Percentiles rank a stretch among this genome's conserved stretches.
phyloP scores from a whole-genome alignment of 192 early-diverging fungal species.

The Obelidium mucronatum region DNA sequence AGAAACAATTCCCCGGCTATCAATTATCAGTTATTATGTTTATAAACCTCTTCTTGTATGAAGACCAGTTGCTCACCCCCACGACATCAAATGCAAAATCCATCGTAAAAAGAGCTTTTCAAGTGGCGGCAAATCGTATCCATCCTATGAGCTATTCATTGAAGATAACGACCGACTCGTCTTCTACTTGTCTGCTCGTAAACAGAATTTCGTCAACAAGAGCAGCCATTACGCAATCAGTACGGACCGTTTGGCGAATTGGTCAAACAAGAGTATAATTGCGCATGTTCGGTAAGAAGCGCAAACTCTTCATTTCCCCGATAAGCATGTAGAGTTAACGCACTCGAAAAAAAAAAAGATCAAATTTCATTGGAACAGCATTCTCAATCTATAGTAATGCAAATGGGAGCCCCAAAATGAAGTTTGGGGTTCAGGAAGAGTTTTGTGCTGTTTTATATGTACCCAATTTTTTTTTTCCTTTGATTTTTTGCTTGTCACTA shows the following conservation, averaged over 20 bases:
- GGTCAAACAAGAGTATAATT: constrained; percentile 39
- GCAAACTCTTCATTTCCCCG: neutral
- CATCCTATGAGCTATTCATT: constrained; percentile 73
- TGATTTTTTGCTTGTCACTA: neutral
- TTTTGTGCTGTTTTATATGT: constrained; percentile 82
- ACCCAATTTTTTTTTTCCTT: constrained; percentile 25
- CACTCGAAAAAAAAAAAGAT: no score
- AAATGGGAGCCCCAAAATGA: constrained; percentile 38
- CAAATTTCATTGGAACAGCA: constrained; percentile 86
- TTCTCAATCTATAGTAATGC: constrained; percentile 77
- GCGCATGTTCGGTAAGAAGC: constrained; percentile 53
- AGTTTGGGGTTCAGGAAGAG: constrained; percentile 60
- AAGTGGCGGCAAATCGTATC: constrained; percentile 64
- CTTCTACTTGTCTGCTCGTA: constrained; percentile 73
- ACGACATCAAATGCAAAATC: constrained; percentile 74
- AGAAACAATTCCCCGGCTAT: no score
- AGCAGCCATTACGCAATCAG: constrained; percentile 70
- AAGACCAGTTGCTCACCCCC: constrained; percentile 75
- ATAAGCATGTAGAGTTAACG: constrained; percentile 22
- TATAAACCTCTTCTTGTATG: no score
- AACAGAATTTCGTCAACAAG: constrained; percentile 69
- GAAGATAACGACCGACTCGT: constrained; percentile 56
- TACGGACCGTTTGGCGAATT: constrained; percentile 19
- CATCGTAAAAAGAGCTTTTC: constrained; percentile 64
- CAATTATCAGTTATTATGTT: no score